Evolutionary conservation across 2,329 filamentous ascomycete species (phyloP), one percentile per base, ranked within the genome.

Genomic region (Drechslerella coelobrocha): DNA sequence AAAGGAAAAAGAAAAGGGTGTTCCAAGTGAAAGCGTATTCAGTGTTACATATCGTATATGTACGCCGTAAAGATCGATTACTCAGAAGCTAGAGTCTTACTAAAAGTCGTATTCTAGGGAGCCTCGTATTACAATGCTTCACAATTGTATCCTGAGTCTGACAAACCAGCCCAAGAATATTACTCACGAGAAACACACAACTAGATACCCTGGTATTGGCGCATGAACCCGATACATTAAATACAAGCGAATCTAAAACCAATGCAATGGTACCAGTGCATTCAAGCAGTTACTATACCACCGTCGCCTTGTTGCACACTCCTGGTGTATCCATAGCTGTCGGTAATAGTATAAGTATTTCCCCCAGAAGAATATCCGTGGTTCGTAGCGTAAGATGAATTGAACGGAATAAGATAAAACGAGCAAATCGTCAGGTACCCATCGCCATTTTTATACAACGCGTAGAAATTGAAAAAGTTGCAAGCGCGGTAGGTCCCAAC

Each of bases 341-440:
- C 48, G 24, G 39, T 17, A 24, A 68, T 55, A 6, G 37, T 54
- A 39, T 54, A 60, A 1, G 82, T 29, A 21, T 5, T 68, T 69
- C 73, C 21, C 73, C 68, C 24, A 21, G 47, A 45, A 34, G 53
- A 52, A 43, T 53, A 68, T 26, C 54, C 61, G n/a, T 51, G 48
- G 19, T 68, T 61, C 2, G 34, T 52, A 24, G 61, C 54, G 6
- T 51, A 57, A 2, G 29, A 45, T 7, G 39, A 29, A 12, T 53
- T 24, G 43, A 69, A 63, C 3, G 50, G 61, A 8, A 53, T 61
- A 45, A 68, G 43, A 24, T 61, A 68, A 34, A 65, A 68, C 5
- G 61, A 68, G 24, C 61, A 68, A 19, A 68, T 29, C 2, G 45
- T 68, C 29, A 37, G 21, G 19, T 52, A 68, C 9, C 52, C 29